These are phyloP conservation scores for Juncus inflexus DNA, from an alignment of 176 grass and related monocot genomes.

Conservation along the genomic window DNA sequence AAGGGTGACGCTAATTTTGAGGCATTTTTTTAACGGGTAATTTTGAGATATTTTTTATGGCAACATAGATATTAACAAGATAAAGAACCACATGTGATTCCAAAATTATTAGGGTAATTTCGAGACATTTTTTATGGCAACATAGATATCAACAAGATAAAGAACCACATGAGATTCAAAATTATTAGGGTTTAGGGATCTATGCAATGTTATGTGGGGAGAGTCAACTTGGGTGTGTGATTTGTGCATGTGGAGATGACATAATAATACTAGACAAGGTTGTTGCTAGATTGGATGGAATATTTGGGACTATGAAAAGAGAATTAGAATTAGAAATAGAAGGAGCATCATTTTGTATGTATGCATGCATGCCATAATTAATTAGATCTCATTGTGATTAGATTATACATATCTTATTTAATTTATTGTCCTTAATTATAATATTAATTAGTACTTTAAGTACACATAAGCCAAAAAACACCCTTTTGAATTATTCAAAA, in stretches of 20 bases:
- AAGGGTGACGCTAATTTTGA: neutral
- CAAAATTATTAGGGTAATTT: conserved; percentile 32
- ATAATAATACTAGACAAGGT: conserved; percentile 59
- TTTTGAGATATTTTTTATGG: neutral
- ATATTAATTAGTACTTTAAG: conserved; percentile 7
- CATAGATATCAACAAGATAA: neutral
- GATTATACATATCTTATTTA: neutral
- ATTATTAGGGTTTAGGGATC: conserved; percentile 30
- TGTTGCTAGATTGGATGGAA: conserved; percentile 70
- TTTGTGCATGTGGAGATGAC: conserved; percentile 57
- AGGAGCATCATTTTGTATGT: conserved; percentile 9
- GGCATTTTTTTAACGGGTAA: neutral
- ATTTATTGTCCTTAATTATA: conserved; percentile 6
- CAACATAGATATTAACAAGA: neutral
- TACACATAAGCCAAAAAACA: conserved; percentile 18
- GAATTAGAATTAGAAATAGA: conserved; percentile 49
- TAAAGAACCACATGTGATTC: conserved; percentile 27
- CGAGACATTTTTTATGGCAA: neutral
- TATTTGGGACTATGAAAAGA: conserved; percentile 70
- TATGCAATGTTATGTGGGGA: neutral
- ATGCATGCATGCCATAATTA: conserved; percentile 7
- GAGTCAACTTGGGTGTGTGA: conserved; percentile 37
- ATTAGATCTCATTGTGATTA: conserved; percentile 27
- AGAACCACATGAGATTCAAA: conserved; percentile 38
- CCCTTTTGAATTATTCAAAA: neutral